Conservation (phyloP, 2,329 filamentous ascomycete species). For the Rhynchosporium graminicola region DNA sequence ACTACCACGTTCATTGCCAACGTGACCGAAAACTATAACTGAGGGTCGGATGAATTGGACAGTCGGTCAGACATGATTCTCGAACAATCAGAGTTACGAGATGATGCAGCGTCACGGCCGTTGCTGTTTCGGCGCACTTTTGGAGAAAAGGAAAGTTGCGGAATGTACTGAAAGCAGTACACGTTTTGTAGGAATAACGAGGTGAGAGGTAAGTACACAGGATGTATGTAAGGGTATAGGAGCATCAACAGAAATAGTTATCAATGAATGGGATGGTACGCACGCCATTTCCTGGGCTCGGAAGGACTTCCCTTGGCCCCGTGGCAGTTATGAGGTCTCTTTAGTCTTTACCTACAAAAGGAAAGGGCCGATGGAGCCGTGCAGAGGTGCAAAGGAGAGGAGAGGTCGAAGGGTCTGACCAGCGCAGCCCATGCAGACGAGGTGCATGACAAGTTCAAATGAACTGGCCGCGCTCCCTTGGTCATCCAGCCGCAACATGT, state of each 20-base stretch:
- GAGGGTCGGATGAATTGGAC: constrained; percentile 18
- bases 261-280: background rate
- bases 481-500: constrained; percentile 5
- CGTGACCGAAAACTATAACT: constrained; percentile 17
- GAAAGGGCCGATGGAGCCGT: constrained; percentile 16
- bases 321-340: constrained; percentile 13
- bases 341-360: background rate
- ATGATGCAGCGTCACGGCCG: background rate
- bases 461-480: background rate
- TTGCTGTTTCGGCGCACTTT: constrained; percentile 16
- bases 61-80: constrained; percentile 27
- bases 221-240: constrained; percentile 17
- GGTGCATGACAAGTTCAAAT: constrained; percentile 13
- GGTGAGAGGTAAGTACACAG: constrained; percentile 3
- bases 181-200: constrained; percentile 2
- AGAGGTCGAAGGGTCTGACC: background rate
- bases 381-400: background rate
- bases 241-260: constrained; percentile 22
- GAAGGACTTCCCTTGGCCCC: constrained; percentile 20
- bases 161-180: constrained; percentile 3
- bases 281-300: constrained; percentile 10
- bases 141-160: background rate
- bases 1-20: constrained; percentile 21
- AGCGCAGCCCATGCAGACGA: constrained; percentile 21
- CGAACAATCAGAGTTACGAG: background rate